Conservation (phyloP, 257 asterid species). For the Echites panduratus region DNA sequence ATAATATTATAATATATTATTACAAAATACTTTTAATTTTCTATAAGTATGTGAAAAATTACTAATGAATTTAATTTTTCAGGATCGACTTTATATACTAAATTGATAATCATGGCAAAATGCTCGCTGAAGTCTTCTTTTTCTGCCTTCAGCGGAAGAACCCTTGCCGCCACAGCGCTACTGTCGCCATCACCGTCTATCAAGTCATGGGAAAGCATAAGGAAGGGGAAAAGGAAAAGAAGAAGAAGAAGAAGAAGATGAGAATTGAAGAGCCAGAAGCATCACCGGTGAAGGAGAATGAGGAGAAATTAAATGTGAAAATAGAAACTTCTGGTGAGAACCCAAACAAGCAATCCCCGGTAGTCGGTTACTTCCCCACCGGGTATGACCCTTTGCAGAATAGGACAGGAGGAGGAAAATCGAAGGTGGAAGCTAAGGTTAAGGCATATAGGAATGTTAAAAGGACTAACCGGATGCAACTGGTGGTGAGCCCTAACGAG, state of each 20-base stretch:
- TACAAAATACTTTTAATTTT: no score
- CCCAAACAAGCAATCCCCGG: conserved; percentile 42
- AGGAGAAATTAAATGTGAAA: conserved; percentile 20
- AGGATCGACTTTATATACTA: no score
- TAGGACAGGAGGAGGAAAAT: conserved; percentile 1
- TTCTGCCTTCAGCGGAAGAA: no score
- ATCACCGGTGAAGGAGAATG: background rate
- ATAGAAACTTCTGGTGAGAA: conserved; percentile 33
- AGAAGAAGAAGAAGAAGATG: conserved; percentile 8
- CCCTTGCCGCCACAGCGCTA: no score
- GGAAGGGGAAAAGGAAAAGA: conserved; percentile 27
- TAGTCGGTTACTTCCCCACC: conserved; percentile 65
- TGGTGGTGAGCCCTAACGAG: conserved; percentile 49
- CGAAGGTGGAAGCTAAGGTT: conserved; percentile 19
- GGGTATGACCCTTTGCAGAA: conserved; percentile 49
- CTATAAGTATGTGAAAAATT: no score
- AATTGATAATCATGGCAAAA: no score
- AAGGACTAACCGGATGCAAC: conserved; percentile 45
- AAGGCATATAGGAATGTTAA: conserved; percentile 40
- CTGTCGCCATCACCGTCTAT: background rate
- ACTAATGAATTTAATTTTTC: no score
- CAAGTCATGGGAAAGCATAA: conserved; percentile 33
- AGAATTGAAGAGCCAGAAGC: background rate
- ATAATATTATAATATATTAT: no score
- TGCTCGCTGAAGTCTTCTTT: no score